phyloP scores from a whole-genome alignment of 345 rosid species.

The Eucalyptus sp. region DNA sequence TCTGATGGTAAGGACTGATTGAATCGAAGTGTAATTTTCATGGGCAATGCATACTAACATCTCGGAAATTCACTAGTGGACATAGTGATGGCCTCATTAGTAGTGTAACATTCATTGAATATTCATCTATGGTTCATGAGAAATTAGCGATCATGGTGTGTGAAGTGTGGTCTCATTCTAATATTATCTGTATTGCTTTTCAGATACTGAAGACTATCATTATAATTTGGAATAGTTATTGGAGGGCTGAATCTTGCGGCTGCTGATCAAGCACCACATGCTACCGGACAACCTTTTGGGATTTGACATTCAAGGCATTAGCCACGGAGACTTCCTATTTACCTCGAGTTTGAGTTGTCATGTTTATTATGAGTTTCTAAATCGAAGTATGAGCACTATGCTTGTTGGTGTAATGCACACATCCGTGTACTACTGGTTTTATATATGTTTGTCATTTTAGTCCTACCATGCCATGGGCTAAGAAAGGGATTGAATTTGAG shows the following conservation, averaged over 20 bases:
- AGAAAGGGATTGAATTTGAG: too few species aligned
- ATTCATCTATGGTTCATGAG: not conserved
- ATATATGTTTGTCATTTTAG: too few species aligned
- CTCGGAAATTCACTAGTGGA: not conserved
- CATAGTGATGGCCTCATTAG: not conserved
- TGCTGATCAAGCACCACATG: not conserved
- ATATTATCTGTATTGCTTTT: not conserved
- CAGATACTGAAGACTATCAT: too few species aligned
- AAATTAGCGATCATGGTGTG: not conserved
- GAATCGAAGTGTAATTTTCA: too few species aligned
- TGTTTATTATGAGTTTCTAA: too few species aligned
- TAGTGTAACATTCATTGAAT: too few species aligned
- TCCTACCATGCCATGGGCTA: too few species aligned
- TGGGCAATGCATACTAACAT: not conserved
- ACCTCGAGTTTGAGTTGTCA: not conserved
- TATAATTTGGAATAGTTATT: not conserved
- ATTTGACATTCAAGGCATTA: too few species aligned
- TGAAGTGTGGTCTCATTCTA: not conserved
- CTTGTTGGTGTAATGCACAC: too few species aligned
- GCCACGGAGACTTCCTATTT: too few species aligned
- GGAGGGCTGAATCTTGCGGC: not conserved
- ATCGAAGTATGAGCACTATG: not conserved
- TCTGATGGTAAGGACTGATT: not conserved
- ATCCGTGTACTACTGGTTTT: too few species aligned
- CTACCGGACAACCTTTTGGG: not conserved